phyloP scores from a whole-genome alignment of 495 filamentous ascomycete genomes.

The Neurospora sp. region DNA sequence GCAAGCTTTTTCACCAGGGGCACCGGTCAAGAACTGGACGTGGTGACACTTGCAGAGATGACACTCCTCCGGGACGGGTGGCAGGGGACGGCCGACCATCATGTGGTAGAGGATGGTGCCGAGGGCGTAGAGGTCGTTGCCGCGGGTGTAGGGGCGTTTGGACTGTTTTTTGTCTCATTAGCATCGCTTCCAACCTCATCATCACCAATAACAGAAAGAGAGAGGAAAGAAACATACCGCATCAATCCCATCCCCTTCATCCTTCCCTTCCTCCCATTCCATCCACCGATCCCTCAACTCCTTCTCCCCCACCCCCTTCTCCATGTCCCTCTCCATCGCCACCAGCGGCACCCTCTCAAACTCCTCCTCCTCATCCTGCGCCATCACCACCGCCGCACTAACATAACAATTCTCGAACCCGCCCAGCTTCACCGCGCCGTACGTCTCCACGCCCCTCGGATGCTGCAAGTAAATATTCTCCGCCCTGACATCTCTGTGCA shows the following conservation, averaged over 20 bases:
- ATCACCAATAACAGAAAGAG: too few relatives aligned
- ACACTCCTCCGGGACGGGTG: constrained; percentile 18
- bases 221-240: constrained; percentile 2
- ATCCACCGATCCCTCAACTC: constrained; percentile 4
- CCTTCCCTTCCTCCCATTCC: constrained; percentile 1
- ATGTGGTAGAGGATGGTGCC: constrained; percentile 28
- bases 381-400: background rate
- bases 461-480: constrained; percentile 35
- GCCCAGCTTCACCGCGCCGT: constrained; percentile 39
- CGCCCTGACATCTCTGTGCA: constrained; percentile 33
- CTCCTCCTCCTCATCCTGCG: constrained; percentile 21
- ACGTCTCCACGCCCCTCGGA: constrained; percentile 34
- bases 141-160: constrained; percentile 17
- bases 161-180: constrained; percentile 6
- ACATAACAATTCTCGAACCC: constrained; percentile 23
- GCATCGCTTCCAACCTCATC: background rate
- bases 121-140: constrained; percentile 26
- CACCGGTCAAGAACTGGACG: background rate
- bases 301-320: background rate
- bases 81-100: constrained; percentile 22
- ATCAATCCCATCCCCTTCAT: background rate
- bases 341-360: constrained; percentile 2
- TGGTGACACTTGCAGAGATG: constrained; percentile 13
- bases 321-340: background rate
- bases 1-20: background rate